Conservation (phyloP, 1,284 basidiomycete genomes). For the Fomes fomentarius region DNA sequence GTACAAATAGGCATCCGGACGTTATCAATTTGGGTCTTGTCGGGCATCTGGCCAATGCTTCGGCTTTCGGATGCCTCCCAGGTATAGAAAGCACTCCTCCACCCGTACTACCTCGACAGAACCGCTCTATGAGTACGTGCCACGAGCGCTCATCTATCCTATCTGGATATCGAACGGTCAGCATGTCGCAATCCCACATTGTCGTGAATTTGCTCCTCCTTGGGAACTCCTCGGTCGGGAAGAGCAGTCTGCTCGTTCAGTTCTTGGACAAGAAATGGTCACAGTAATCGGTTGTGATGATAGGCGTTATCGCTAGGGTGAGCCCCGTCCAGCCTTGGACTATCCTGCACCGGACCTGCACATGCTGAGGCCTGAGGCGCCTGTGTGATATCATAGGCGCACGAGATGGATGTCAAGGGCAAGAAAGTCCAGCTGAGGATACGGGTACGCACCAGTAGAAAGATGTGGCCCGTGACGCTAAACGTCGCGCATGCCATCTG, state of each 20-base stretch:
- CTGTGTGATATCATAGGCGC: constrained; percentile 52
- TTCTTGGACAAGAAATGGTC: constrained; percentile 98
- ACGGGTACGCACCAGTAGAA: constrained; percentile 57
- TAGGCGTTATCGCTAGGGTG: constrained; percentile 84
- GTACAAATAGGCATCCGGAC: too few relatives aligned
- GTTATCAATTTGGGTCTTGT: too few relatives aligned
- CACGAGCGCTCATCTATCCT: too few relatives aligned
- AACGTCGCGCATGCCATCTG: neutral
- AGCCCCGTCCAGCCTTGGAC: constrained; percentile 36
- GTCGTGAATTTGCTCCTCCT: constrained; percentile 78
- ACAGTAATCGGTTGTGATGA: constrained; percentile 93
- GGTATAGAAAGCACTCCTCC: too few relatives aligned
- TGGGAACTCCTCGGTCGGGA: constrained; percentile 91
- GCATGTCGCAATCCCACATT: constrained; percentile 34
- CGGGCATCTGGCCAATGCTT: too few relatives aligned
- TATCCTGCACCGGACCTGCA: neutral
- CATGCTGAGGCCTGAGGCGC: too few relatives aligned
- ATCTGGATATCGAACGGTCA: neutral
- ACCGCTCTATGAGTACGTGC: too few relatives aligned
- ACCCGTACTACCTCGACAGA: too few relatives aligned
- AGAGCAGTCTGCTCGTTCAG: constrained; percentile 87
- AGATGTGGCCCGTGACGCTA: constrained; percentile 1
- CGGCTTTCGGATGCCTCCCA: too few relatives aligned
- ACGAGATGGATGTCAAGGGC: constrained; percentile 82
- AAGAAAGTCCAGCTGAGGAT: constrained; percentile 83